phyloP scores from a whole-genome alignment of 2,329 filamentous ascomycete genomes.

The Rhexocercosporidium sp. region DNA sequence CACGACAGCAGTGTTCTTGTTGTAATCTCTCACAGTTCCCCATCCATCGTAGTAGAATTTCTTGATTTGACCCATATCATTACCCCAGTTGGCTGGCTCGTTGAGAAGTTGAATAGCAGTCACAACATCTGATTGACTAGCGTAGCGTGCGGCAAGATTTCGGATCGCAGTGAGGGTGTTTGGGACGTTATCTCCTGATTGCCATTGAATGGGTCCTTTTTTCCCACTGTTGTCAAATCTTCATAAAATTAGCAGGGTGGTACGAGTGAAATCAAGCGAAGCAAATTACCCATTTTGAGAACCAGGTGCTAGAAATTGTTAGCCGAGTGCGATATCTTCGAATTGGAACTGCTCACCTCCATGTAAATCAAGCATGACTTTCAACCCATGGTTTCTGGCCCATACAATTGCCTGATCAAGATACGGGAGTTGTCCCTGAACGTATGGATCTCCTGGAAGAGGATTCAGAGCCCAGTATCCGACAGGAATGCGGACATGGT shows the following conservation, averaged over 20 bases:
- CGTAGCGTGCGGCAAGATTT: conserved; percentile 47
- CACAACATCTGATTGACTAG: conserved; percentile 48
- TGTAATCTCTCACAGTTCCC: conserved; percentile 50
- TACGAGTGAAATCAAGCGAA: neutral
- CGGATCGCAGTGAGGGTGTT: conserved; percentile 46
- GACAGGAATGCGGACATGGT: conserved; percentile 68
- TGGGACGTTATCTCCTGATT: conserved; percentile 48
- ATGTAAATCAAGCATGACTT: conserved; percentile 71
- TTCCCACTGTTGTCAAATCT: conserved; percentile 71
- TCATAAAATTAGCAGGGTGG: conserved; percentile 46
- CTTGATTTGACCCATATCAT: conserved; percentile 44
- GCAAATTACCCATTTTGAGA: conserved; percentile 50
- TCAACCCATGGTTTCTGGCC: conserved; percentile 62
- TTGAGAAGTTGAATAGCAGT: conserved; percentile 51
- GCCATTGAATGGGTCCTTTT: conserved; percentile 52
- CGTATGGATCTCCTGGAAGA: conserved; percentile 61
- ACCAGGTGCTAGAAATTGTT: conserved; percentile 52
- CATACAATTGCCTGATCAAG: conserved; percentile 63
- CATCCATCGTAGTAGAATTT: conserved; percentile 58
- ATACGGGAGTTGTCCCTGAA: conserved; percentile 63
- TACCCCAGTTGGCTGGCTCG: conserved; percentile 44
- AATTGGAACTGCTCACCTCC: conserved; percentile 54
- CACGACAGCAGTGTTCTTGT: conserved; percentile 55
- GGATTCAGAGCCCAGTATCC: conserved; percentile 68
- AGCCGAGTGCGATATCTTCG: neutral